Percentiles rank a stretch among this genome's conserved stretches.
Evolutionary conservation across 805 yeast species (phyloP).

Genomic region (Ogataea henricii): DNA sequence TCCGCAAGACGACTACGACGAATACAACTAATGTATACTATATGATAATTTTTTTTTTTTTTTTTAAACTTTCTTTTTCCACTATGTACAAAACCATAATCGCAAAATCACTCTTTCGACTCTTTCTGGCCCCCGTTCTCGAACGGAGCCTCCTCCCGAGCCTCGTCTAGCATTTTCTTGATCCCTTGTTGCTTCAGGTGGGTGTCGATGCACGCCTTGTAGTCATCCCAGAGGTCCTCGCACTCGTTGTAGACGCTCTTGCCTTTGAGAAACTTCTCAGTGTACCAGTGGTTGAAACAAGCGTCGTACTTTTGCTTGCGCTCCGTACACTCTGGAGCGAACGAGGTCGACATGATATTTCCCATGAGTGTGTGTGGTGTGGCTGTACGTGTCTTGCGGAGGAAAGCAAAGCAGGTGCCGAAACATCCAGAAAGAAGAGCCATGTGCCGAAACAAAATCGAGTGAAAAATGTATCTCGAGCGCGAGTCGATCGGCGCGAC

Average conservation of each 20-base stretch:
- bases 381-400: neutral
- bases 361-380: conserved; percentile 48
- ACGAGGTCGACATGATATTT: conserved; percentile 76
- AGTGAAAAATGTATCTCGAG: neutral
- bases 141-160: conserved; percentile 87
- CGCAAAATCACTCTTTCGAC: conserved; percentile 9
- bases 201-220: conserved; percentile 82
- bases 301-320: conserved; percentile 84
- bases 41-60: neutral
- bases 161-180: conserved; percentile 81
- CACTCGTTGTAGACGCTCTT: conserved; percentile 79
- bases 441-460: neutral
- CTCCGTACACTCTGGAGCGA: conserved; percentile 96
- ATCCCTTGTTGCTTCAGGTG: conserved; percentile 73
- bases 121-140: conserved; percentile 59
- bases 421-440: neutral
- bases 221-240: conserved; percentile 83
- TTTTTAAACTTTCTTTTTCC: no score
- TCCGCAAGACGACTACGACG: conserved; percentile 34
- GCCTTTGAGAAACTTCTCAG: conserved; percentile 76
- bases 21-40: conserved; percentile 23
- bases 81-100: conserved; percentile 12
- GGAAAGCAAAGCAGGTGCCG: neutral
- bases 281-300: conserved; percentile 94
- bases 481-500: conserved; percentile 1